Conservation (phyloP, 305 asterid species). For the Fraxinus sp. region DNA sequence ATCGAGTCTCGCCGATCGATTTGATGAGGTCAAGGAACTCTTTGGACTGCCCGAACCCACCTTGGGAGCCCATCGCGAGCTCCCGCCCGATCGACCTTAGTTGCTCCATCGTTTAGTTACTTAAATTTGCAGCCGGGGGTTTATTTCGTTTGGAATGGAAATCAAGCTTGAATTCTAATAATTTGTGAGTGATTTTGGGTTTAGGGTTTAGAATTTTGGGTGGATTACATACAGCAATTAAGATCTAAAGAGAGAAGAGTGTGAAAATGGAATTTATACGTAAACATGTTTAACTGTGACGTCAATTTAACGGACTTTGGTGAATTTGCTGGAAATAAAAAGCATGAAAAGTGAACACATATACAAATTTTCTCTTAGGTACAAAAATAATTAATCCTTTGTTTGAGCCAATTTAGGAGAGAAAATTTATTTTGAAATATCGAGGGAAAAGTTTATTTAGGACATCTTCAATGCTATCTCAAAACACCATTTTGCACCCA, state of each 20-base stretch:
- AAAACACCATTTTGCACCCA: too few relatives aligned
- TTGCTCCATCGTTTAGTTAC: conserved; percentile 74
- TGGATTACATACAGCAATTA: conserved; percentile 1
- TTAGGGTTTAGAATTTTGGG: conserved; percentile 34
- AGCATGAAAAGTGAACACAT: too few relatives aligned
- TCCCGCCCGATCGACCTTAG: conserved; percentile 89
- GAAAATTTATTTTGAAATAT: too few relatives aligned
- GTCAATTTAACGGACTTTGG: background rate
- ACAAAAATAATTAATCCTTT: too few relatives aligned
- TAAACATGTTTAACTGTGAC: background rate
- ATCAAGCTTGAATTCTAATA: conserved; percentile 3
- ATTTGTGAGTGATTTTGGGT: conserved; percentile 30
- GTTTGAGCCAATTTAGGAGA: too few relatives aligned
- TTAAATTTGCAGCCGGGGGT: background rate
- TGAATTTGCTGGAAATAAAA: too few relatives aligned
- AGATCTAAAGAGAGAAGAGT: background rate
- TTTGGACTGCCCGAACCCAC: conserved; percentile 86
- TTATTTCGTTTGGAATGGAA: background rate
- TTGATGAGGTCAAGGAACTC: conserved; percentile 89
- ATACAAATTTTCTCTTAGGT: too few relatives aligned
- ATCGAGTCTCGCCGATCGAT: conserved; percentile 94
- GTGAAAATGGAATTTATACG: background rate
- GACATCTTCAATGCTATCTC: too few relatives aligned
- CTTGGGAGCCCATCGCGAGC: conserved; percentile 98
- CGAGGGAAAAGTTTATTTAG: too few relatives aligned